phyloP scores from a whole-genome alignment of 108 stramenopile species.

The Skeletonema tropicum region DNA sequence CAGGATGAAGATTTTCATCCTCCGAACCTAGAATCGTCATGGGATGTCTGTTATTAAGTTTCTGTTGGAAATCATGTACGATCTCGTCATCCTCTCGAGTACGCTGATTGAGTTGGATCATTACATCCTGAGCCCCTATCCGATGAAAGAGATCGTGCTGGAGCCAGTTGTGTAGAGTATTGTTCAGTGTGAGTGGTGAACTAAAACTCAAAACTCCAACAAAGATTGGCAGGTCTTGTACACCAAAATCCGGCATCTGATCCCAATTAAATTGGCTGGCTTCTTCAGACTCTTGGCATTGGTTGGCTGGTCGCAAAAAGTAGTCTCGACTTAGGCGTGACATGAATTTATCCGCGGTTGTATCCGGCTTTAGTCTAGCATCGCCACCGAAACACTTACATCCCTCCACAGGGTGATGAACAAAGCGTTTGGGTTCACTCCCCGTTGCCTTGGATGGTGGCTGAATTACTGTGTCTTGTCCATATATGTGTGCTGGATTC shows the following conservation, averaged over 20 bases:
- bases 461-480: neutral
- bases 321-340: neutral
- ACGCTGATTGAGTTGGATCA: slow-evolving; percentile 10
- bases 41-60: neutral
- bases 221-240: slow-evolving; percentile 8
- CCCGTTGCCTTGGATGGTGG: slow-evolving; percentile 11
- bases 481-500: too few relatives aligned
- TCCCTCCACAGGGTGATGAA: slow-evolving; percentile 2
- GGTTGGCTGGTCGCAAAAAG: neutral
- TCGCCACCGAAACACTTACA: neutral
- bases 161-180: slow-evolving; percentile 4
- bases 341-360: neutral
- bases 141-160: neutral
- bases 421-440: neutral
- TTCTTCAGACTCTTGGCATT: neutral
- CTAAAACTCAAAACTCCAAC: slow-evolving; percentile 6
- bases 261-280: neutral
- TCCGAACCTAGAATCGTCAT: neutral
- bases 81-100: neutral
- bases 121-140: neutral
- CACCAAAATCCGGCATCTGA: slow-evolving; percentile 16
- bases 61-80: neutral
- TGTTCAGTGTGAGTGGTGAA: slow-evolving; percentile 3
- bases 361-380: neutral
- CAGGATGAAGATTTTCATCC: slow-evolving; percentile 8